Percentiles rank a stretch among this genome's conserved stretches.
Evolutionary conservation across 441 rosid species (phyloP).

Genomic region (Viola pubescens): DNA sequence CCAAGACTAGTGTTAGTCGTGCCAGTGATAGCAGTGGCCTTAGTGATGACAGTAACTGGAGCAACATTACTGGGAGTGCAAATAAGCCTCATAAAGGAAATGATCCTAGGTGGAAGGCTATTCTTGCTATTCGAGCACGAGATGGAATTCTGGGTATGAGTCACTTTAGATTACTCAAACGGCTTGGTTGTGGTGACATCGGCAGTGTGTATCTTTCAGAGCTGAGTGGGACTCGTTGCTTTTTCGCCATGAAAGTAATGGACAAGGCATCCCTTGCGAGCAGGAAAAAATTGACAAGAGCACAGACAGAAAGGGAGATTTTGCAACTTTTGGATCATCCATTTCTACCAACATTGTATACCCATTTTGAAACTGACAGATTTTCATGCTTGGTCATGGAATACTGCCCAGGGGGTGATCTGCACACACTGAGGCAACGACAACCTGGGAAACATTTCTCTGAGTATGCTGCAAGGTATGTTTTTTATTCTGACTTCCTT

Average conservation of each 20-base stretch:
- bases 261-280: conserved; percentile 94
- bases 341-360: conserved; percentile 84
- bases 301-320: conserved; percentile 96
- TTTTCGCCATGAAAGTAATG: conserved; percentile 96
- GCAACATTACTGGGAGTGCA: conserved; percentile 73
- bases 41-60: conserved; percentile 97
- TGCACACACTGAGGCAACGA: conserved; percentile 83
- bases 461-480: conserved; percentile 91
- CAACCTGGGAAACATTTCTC: conserved; percentile 95
- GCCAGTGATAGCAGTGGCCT: conserved; percentile 90
- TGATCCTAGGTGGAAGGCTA: conserved; percentile 96
- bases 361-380: conserved; percentile 91
- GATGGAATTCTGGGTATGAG: conserved; percentile 89
- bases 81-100: conserved; percentile 96
- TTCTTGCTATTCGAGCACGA: conserved; percentile 68
- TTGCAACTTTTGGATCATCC: conserved; percentile 93
- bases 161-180: conserved; percentile 80
- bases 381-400: conserved; percentile 96
- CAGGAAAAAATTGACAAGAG: conserved; percentile 84
- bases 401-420: conserved; percentile 95
- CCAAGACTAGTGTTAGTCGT: conserved; percentile 76
- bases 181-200: conserved; percentile 95
- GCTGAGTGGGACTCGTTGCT: conserved; percentile 75
- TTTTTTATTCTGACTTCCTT: conserved; percentile 8
- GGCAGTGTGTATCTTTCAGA: conserved; percentile 94